phyloP scores from a whole-genome alignment of 345 rosid genomes.

The Boechera stricta region DNA sequence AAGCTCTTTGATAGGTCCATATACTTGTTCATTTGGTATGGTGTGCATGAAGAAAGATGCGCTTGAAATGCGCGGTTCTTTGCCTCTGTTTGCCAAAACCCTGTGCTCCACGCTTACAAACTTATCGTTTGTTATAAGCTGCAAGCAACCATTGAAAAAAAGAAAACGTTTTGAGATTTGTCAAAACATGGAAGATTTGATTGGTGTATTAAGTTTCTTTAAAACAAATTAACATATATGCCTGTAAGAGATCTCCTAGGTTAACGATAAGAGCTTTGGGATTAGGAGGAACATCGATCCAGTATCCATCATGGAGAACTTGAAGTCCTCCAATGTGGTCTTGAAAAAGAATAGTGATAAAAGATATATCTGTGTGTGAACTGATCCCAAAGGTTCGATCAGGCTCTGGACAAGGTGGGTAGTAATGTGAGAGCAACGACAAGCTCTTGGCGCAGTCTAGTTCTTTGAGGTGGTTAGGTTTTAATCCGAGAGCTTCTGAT shows the following conservation, averaged over 20 bases:
- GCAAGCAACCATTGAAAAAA: conserved; percentile 6
- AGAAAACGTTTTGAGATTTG: not conserved
- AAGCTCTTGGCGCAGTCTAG: conserved; percentile 50
- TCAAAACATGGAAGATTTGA: not conserved
- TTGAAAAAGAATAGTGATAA: conserved; percentile 60
- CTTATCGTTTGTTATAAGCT: conserved; percentile 53
- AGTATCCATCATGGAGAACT: conserved; percentile 48
- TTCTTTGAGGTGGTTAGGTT: conserved; percentile 44
- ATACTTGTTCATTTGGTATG: conserved; percentile 8
- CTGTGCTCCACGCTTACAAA: conserved; percentile 53
- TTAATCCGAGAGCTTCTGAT: conserved; percentile 61
- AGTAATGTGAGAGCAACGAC: conserved; percentile 49
- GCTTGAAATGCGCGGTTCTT: conserved; percentile 50
- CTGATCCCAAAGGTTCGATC: conserved; percentile 53
- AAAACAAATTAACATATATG: conserved; percentile 25
- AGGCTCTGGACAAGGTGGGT: conserved; percentile 61
- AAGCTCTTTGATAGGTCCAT: conserved; percentile 52
- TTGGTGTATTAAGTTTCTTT: conserved; percentile 7
- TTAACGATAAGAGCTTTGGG: conserved; percentile 57
- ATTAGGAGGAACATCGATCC: conserved; percentile 54
- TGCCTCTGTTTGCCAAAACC: conserved; percentile 42
- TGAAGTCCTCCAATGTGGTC: conserved; percentile 66
- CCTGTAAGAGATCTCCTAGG: conserved; percentile 64
- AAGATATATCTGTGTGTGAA: conserved; percentile 52
- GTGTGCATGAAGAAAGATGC: conserved; percentile 44